These are phyloP conservation scores for Exophiala xenobiotica DNA, from an alignment of 2,329 filamentous ascomycete species.

Conservation along the genomic window DNA sequence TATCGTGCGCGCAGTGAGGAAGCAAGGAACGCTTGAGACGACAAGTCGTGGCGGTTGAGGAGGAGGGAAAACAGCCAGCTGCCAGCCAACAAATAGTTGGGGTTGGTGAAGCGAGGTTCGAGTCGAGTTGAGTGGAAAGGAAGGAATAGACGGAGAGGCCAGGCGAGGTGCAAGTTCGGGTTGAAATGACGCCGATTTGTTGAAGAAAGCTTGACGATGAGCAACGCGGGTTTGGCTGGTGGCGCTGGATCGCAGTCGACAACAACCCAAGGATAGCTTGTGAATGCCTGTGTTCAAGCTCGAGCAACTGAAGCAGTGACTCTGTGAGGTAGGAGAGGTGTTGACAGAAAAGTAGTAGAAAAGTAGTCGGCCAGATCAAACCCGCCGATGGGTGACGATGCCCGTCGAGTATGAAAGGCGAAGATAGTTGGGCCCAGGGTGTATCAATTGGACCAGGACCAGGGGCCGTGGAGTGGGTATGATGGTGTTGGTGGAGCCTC, in stretches of 20 bases:
- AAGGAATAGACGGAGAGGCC: slow-evolving; percentile 1
- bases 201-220: background rate
- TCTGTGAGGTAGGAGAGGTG: background rate
- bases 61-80: slow-evolving; percentile 1
- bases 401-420: background rate
- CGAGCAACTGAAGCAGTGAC: too few relatives aligned
- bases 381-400: background rate
- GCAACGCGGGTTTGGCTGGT: background rate
- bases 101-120: background rate
- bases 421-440: background rate
- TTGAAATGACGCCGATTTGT: slow-evolving; percentile 20
- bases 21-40: background rate
- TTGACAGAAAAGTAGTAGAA: background rate
- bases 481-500: background rate
- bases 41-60: background rate
- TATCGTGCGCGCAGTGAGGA: background rate
- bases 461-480: background rate
- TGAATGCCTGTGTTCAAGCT: too few relatives aligned
- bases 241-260: background rate
- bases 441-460: background rate
- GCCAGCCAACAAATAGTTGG: slow-evolving; percentile 3
- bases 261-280: too few relatives aligned
- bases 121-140: slow-evolving; percentile 11
- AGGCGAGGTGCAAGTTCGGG: slow-evolving; percentile 8
- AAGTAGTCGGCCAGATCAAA: too few relatives aligned